These are phyloP conservation scores for Tetrahymena elliotti DNA, from an alignment of 73 alveolate genomes.

Conservation along the genomic window DNA sequence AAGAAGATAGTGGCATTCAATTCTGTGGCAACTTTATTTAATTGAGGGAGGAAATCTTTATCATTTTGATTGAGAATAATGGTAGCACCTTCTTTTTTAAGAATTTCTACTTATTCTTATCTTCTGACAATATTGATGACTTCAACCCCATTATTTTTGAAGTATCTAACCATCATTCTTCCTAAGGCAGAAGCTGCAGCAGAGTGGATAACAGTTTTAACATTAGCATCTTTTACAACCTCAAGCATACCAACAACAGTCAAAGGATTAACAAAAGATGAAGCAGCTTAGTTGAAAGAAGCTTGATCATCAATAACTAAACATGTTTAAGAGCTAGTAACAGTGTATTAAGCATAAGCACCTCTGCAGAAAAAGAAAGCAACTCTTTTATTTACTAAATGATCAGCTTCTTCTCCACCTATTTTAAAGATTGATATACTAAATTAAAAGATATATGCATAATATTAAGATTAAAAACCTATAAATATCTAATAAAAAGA, in stretches of 20 bases:
- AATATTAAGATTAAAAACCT: too few relatives aligned
- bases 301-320: slow-evolving; percentile 34
- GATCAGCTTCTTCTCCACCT: slow-evolving; percentile 39
- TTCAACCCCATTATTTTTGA: slow-evolving; percentile 41
- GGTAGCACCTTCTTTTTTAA: slow-evolving; percentile 51
- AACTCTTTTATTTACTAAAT: slow-evolving; percentile 58
- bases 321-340: slow-evolving; percentile 45
- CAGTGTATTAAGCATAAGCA: slow-evolving; percentile 57
- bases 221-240: slow-evolving; percentile 6
- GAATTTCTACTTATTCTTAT: slow-evolving; percentile 50
- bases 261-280: slow-evolving; percentile 60
- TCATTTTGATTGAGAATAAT: slow-evolving; percentile 52
- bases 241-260: slow-evolving; percentile 67
- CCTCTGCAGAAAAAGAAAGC: slow-evolving; percentile 49
- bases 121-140: slow-evolving; percentile 63
- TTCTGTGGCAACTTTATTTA: not conserved
- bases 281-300: slow-evolving; percentile 56
- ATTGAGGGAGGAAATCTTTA: not conserved
- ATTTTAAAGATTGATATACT: too few relatives aligned
- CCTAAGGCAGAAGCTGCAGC: slow-evolving; percentile 71
- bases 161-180: slow-evolving; percentile 48
- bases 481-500: too few relatives aligned
- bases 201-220: slow-evolving; percentile 48
- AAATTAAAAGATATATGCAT: too few relatives aligned
- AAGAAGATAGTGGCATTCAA: slow-evolving; percentile 51